Conservation (phyloP, 106 monocot species). For the Amphibolis antarctica region DNA sequence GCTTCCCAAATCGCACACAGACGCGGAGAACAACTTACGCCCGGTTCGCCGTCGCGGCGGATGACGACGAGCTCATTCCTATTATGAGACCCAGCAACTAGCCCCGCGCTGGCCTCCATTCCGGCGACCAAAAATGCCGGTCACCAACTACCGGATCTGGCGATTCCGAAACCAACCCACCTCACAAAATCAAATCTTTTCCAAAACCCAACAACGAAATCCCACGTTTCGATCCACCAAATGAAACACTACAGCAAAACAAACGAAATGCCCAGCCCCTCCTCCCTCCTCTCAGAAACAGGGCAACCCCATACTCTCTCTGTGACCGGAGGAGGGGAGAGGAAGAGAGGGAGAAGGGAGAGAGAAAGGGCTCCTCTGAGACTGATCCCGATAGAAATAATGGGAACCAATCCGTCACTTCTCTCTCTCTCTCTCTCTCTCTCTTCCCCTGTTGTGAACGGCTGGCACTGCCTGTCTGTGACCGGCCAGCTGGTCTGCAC, state of each 20-base stretch:
- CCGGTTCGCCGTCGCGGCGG: constrained; percentile 47
- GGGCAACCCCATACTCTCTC: not conserved
- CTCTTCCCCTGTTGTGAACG: not conserved
- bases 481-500: constrained; percentile 2
- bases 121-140: not conserved
- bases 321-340: not conserved
- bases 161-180: not conserved
- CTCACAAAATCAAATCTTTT: not conserved
- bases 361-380: no score
- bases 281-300: not conserved
- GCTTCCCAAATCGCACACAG: not conserved
- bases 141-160: constrained; percentile 5
- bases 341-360: not conserved
- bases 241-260: not conserved
- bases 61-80: constrained; percentile 91
- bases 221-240: not conserved
- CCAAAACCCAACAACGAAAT: not conserved
- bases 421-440: constrained; percentile 2
- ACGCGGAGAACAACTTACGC: constrained; percentile 3
- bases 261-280: not conserved
- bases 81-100: constrained; percentile 88
- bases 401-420: not conserved
- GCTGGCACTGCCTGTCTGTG: not conserved
- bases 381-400: no score
- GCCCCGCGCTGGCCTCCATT: constrained; percentile 20